These are phyloP conservation scores for Kwoniella sp. DNA, from an alignment of 768 basidiomycete genomes.

Conservation along the genomic window DNA sequence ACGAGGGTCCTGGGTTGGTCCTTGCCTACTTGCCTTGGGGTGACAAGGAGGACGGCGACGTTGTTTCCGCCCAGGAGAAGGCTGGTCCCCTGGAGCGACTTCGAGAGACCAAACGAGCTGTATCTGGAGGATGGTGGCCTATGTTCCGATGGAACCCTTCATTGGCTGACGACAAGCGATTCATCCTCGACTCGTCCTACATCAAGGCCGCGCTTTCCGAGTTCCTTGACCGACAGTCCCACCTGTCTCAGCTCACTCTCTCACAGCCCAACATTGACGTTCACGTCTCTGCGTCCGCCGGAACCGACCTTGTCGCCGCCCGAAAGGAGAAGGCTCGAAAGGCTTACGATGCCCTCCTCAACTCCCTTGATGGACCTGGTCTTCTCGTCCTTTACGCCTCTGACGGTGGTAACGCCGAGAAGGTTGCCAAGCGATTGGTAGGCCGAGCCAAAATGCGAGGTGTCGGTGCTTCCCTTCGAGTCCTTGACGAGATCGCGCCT, in stretches of 20 bases:
- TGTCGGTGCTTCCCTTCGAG: slow-evolving; percentile 70
- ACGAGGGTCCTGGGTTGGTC: slow-evolving; percentile 85
- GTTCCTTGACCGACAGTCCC: slow-evolving; percentile 95
- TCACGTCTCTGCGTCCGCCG: slow-evolving; percentile 79
- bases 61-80: slow-evolving; percentile 34
- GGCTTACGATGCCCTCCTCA: slow-evolving; percentile 80
- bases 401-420: slow-evolving; percentile 94
- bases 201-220: slow-evolving; percentile 90
- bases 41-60: slow-evolving; percentile 63
- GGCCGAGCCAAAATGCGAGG: slow-evolving; percentile 82
- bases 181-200: slow-evolving; percentile 86
- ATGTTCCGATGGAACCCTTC: slow-evolving; percentile 96
- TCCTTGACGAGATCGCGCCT: slow-evolving; percentile 74
- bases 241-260: slow-evolving; percentile 87
- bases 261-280: slow-evolving; percentile 74
- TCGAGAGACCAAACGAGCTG: slow-evolving; percentile 95
- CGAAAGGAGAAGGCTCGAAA: slow-evolving; percentile 78
- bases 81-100: slow-evolving; percentile 82
- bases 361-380: slow-evolving; percentile 83
- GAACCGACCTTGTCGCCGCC: slow-evolving; percentile 80
- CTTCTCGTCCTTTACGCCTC: slow-evolving; percentile 89
- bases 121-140: slow-evolving; percentile 97
- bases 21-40: slow-evolving; percentile 91
- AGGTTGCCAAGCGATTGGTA: slow-evolving; percentile 84
- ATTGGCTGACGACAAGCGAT: slow-evolving; percentile 72